A percentile compares a stretch with the other conserved stretches of the same genome.
Conservation (phyloP, 805 yeast species). For the Lachancea sp. region DNA sequence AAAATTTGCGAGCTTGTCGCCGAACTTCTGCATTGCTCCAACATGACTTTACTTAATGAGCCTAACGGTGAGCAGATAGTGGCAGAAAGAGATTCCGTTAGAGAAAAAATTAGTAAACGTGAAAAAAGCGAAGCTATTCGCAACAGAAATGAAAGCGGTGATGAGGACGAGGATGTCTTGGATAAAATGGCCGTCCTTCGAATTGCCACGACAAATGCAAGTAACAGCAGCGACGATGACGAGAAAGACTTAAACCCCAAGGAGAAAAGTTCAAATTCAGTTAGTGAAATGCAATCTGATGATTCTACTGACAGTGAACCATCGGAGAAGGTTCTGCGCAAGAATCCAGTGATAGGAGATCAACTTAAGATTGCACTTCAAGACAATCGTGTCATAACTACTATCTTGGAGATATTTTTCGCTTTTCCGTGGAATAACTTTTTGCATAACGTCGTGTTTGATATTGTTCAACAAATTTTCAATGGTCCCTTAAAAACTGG, state of each 20-base stretch:
- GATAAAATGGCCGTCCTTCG: constrained; percentile 6
- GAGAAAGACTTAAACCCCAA: constrained; percentile 4
- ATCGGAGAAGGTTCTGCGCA: constrained; percentile 38
- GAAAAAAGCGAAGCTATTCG: constrained; percentile 12
- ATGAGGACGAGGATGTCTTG: constrained; percentile 5
- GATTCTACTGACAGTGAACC: constrained; percentile 29
- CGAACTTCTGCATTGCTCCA: constrained; percentile 89
- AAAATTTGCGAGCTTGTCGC: constrained; percentile 91
- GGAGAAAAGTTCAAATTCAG: constrained; percentile 17
- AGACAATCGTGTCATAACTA: constrained; percentile 54
- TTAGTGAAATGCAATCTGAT: constrained; percentile 16
- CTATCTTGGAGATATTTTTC: constrained; percentile 63
- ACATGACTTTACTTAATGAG: constrained; percentile 86
- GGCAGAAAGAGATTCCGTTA: constrained; percentile 59
- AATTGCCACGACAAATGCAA: constrained; percentile 8
- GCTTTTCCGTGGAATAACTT: constrained; percentile 79
- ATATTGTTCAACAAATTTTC: constrained; percentile 72
- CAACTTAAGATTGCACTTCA: constrained; percentile 59
- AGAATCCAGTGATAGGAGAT: constrained; percentile 63
- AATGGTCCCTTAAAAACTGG: constrained; percentile 69
- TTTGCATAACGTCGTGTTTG: constrained; percentile 80
- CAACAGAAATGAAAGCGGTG: constrained; percentile 4
- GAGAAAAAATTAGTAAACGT: constrained; percentile 33
- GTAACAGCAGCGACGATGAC: constrained; percentile 8
- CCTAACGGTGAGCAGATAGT: constrained; percentile 62